These are phyloP conservation scores for Zygosaccharomyces gambellarensis DNA, from an alignment of 805 yeast species.

Conservation along the genomic window DNA sequence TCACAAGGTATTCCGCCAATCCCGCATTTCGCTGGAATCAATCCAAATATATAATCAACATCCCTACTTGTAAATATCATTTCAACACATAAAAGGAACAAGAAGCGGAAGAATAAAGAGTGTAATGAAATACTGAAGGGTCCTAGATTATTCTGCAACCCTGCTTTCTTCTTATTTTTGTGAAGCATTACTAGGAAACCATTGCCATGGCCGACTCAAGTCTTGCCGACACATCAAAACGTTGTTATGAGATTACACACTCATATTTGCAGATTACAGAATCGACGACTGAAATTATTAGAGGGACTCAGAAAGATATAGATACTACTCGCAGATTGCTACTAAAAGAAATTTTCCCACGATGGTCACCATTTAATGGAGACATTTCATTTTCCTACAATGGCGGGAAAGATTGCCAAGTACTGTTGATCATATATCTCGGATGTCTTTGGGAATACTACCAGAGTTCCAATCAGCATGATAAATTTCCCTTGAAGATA, in stretches of 20 bases:
- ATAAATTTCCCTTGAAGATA: constrained; percentile 27
- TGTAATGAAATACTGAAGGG: neutral
- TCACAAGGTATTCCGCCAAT: neutral
- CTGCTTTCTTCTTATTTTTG: neutral
- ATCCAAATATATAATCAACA: neutral
- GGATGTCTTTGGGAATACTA: constrained; percentile 44
- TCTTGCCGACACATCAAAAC: constrained; percentile 19
- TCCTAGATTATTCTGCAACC: no score
- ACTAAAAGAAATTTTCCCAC: constrained; percentile 25
- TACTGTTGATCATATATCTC: constrained; percentile 70
- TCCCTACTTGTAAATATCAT: neutral
- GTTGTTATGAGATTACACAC: constrained; percentile 26
- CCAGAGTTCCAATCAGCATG: constrained; percentile 13
- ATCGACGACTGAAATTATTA: constrained; percentile 14
- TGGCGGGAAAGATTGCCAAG: constrained; percentile 96
- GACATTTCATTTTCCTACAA: constrained; percentile 80
- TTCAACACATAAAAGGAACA: neutral
- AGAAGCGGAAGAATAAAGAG: neutral
- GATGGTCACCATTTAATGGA: constrained; percentile 33
- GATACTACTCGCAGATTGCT: constrained; percentile 21
- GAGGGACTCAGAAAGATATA: constrained; percentile 30
- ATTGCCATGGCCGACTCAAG: constrained; percentile 4
- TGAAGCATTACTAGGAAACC: neutral
- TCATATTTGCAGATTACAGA: constrained; percentile 21
- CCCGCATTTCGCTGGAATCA: neutral